Conservation (phyloP, 129 eudicot genomes). For the Centaurea solstitialis region DNA sequence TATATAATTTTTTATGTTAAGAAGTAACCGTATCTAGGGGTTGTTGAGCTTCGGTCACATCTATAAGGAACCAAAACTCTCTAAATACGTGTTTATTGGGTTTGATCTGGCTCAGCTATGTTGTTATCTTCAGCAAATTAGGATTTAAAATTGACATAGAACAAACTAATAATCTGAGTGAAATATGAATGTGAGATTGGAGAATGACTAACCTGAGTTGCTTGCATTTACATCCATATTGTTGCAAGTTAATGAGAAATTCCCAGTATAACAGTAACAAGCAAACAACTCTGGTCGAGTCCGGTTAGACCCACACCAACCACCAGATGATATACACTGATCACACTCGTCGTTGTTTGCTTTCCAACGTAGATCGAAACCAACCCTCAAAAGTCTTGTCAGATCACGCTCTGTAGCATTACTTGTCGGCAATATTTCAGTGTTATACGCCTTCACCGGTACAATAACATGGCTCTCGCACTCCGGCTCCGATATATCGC, state of each 20-base stretch:
- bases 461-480: not conserved
- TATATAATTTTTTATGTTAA: too few relatives aligned
- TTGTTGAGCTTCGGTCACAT: not conserved
- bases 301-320: constrained; percentile 41
- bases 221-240: not conserved
- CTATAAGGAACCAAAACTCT: not conserved
- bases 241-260: not conserved
- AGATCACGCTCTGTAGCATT: constrained; percentile 1
- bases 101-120: too few relatives aligned
- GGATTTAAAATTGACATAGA: not conserved
- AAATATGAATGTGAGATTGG: not conserved
- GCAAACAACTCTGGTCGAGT: not conserved
- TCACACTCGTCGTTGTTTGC: constrained; percentile 31
- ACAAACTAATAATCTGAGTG: not conserved
- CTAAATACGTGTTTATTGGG: not conserved
- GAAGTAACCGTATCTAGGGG: not conserved
- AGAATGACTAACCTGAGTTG: too few relatives aligned
- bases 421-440: not conserved
- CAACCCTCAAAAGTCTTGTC: constrained; percentile 17
- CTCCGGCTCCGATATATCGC: not conserved
- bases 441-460: constrained; percentile 12
- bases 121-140: too few relatives aligned
- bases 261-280: not conserved
- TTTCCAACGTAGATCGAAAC: constrained; percentile 47
- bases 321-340: constrained; percentile 38